phyloP scores from a whole-genome alignment of 441 rosid species.

The Biscutella laevigata region DNA sequence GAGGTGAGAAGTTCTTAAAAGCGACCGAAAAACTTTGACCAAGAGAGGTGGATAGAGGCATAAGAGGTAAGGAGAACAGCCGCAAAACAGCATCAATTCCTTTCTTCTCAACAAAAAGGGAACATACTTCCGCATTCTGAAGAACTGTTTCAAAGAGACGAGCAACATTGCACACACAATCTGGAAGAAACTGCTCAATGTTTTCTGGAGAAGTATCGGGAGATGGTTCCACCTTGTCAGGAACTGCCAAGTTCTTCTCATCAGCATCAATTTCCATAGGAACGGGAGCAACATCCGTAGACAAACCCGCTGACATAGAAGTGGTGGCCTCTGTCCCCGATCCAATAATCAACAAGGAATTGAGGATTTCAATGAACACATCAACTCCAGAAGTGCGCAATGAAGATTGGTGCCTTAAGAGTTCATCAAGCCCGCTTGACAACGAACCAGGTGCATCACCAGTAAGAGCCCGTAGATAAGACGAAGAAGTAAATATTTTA shows the following conservation, averaged over 20 bases:
- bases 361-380: slow-evolving; percentile 82
- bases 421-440: slow-evolving; percentile 93
- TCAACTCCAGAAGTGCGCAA: slow-evolving; percentile 85
- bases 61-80: slow-evolving; percentile 64
- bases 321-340: slow-evolving; percentile 55
- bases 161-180: slow-evolving; percentile 70
- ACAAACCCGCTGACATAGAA: slow-evolving; percentile 36
- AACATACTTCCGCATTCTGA: slow-evolving; percentile 95
- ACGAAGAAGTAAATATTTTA: slow-evolving; percentile 72
- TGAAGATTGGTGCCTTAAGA: slow-evolving; percentile 87
- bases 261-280: slow-evolving; percentile 93
- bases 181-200: slow-evolving; percentile 73
- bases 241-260: slow-evolving; percentile 48
- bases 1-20: slow-evolving; percentile 88
- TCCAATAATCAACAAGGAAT: slow-evolving; percentile 51
- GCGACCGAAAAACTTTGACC: slow-evolving; percentile 81
- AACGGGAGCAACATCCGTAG: slow-evolving; percentile 41
- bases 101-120: slow-evolving; percentile 85
- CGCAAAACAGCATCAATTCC: slow-evolving; percentile 82
- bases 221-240: slow-evolving; percentile 49
- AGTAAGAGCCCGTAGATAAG: slow-evolving; percentile 72
- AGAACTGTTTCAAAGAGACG: slow-evolving; percentile 93
- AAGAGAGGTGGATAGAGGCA: slow-evolving; percentile 73
- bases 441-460: slow-evolving; percentile 75
- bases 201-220: slow-evolving; percentile 48